These are phyloP conservation scores for Monosporascus sp. DNA, from an alignment of 2,329 filamentous ascomycete species.

Conservation along the genomic window DNA sequence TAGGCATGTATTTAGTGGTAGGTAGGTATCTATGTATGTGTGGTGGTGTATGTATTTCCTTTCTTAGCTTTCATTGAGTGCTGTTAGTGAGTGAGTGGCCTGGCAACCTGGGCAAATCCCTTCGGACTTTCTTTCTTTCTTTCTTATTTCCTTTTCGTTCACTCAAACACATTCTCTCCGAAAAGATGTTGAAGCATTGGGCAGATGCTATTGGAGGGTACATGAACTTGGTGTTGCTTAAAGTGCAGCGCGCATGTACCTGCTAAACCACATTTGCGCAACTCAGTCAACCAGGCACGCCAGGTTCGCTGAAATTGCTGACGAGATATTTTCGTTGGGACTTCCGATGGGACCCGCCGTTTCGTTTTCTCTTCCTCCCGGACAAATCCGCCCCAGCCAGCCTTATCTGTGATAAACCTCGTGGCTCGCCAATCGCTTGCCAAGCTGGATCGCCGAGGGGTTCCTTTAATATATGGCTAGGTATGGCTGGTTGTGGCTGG, in stretches of 20 bases:
- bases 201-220: neutral
- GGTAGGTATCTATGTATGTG: no score
- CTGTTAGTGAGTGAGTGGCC: neutral
- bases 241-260: neutral
- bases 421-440: no score
- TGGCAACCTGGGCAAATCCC: neutral
- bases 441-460: no score
- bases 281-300: neutral
- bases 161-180: no score
- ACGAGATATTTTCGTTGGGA: neutral
- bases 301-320: neutral
- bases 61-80: neutral
- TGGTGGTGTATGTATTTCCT: neutral
- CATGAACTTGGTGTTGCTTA: neutral
- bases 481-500: no score
- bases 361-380: no score
- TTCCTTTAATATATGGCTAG: no score
- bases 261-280: neutral
- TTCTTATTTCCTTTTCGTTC: neutral
- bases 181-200: neutral
- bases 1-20: no score
- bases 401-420: no score
- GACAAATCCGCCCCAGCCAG: no score
- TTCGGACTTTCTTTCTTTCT: neutral
- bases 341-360: neutral